Evolutionary conservation across 192 early-diverging fungal genomes (phyloP).

Genomic region (Podila epicladia): DNA sequence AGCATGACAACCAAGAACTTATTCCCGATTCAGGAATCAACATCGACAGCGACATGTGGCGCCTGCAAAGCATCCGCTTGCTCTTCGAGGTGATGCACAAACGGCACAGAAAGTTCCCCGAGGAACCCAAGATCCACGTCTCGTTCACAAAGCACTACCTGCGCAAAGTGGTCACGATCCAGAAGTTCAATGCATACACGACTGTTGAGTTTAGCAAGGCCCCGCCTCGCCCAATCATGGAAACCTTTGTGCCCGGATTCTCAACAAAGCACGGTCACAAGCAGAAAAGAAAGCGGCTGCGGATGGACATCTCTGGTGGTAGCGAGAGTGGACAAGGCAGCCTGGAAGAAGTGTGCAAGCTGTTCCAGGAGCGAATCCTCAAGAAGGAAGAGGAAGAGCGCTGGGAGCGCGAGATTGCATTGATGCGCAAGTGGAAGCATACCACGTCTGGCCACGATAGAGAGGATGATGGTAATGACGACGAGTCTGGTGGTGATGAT

Average conservation of each 20-base stretch:
- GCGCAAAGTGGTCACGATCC: background rate
- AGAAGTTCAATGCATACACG: background rate
- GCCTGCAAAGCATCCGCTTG: background rate
- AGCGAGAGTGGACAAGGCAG: background rate
- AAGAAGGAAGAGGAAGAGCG: background rate
- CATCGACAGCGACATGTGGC: conserved; percentile 26
- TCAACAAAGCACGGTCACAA: background rate
- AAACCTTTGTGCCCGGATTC: background rate
- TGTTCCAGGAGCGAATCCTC: background rate
- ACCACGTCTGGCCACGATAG: no score
- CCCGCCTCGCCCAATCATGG: background rate
- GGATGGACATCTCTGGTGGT: background rate
- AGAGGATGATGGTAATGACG: no score
- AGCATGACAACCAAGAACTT: background rate
- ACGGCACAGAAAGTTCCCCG: background rate
- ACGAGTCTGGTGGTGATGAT: no score
- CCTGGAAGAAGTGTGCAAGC: background rate
- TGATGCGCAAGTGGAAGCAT: no score
- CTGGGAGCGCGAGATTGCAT: no score
- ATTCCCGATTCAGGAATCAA: background rate
- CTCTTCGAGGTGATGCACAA: background rate
- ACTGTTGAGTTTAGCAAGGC: background rate
- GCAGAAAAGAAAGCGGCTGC: background rate
- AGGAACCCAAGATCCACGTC: background rate
- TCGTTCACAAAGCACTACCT: background rate